phyloP scores from a whole-genome alignment of 495 filamentous ascomycete genomes.

The Hyaloscypha finlandica region DNA sequence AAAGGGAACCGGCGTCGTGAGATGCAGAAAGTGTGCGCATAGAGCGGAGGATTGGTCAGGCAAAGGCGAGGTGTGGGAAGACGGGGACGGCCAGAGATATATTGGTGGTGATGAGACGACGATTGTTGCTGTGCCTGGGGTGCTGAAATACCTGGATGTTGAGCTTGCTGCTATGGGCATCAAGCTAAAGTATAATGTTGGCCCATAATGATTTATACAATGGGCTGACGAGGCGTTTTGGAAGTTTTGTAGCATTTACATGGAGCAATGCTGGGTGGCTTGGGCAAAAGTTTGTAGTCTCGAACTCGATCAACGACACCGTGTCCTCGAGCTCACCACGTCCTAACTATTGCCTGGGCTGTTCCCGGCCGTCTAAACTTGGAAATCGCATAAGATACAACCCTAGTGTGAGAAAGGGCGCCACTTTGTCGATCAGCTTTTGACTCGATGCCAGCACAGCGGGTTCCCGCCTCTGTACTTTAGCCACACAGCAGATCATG shows the following conservation, averaged over 20 bases:
- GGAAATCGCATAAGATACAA: no score
- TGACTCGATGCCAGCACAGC: no score
- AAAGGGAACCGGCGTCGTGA: slow-evolving; percentile 65
- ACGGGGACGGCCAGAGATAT: slow-evolving; percentile 78
- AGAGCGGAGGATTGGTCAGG: slow-evolving; percentile 57
- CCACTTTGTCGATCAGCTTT: no score
- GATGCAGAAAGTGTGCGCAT: slow-evolving; percentile 82
- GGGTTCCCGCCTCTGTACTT: background rate
- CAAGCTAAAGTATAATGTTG: slow-evolving; percentile 84
- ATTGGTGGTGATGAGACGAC: slow-evolving; percentile 89
- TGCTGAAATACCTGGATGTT: slow-evolving; percentile 89
- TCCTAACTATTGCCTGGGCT: background rate
- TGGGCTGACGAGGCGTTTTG: slow-evolving; percentile 19
- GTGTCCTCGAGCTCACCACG: background rate
- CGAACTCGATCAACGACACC: background rate
- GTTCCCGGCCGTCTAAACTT: background rate
- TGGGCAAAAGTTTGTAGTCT: background rate
- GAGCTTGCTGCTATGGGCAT: slow-evolving; percentile 94
- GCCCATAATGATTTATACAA: slow-evolving; percentile 39
- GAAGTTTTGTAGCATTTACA: slow-evolving; percentile 20
- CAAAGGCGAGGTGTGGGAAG: slow-evolving; percentile 83
- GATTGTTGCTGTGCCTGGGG: slow-evolving; percentile 87
- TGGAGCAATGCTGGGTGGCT: slow-evolving; percentile 1
- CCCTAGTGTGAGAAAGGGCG: background rate
- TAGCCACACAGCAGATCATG: background rate